Conservation (phyloP, 2,329 filamentous ascomycete species). For the Onygenales sp. region DNA sequence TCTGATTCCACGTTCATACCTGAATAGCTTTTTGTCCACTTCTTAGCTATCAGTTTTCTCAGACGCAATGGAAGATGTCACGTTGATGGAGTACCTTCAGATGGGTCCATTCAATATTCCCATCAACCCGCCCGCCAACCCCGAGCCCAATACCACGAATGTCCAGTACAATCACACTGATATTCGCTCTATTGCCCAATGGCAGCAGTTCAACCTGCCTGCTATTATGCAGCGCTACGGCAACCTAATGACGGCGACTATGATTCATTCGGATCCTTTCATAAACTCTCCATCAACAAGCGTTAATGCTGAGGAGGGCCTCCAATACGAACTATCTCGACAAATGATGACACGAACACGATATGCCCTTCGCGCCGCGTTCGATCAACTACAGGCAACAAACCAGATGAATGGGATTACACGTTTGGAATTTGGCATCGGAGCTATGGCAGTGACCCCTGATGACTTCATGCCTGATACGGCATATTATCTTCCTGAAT, state of each 20-base stretch:
- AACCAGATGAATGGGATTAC: background rate
- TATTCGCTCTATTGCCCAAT: background rate
- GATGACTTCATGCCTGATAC: constrained; percentile 1
- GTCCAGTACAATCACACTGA: background rate
- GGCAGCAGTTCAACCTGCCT: background rate
- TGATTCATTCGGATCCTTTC: background rate
- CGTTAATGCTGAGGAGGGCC: background rate
- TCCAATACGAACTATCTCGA: background rate
- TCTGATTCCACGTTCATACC: no score
- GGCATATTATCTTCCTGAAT: background rate
- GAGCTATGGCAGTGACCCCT: background rate
- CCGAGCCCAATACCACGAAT: background rate
- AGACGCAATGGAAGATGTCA: background rate
- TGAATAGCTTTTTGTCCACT: no score
- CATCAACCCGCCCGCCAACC: background rate
- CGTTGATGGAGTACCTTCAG: background rate
- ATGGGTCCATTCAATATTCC: background rate
- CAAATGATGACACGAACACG: background rate
- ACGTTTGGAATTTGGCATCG: background rate
- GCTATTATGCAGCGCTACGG: background rate
- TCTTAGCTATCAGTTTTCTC: background rate
- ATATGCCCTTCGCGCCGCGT: background rate
- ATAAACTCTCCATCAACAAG: background rate
- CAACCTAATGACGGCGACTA: background rate
- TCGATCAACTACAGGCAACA: background rate